These are phyloP conservation scores for Euphrasia arctica DNA, from an alignment of 305 asterid species.

Conservation along the genomic window DNA sequence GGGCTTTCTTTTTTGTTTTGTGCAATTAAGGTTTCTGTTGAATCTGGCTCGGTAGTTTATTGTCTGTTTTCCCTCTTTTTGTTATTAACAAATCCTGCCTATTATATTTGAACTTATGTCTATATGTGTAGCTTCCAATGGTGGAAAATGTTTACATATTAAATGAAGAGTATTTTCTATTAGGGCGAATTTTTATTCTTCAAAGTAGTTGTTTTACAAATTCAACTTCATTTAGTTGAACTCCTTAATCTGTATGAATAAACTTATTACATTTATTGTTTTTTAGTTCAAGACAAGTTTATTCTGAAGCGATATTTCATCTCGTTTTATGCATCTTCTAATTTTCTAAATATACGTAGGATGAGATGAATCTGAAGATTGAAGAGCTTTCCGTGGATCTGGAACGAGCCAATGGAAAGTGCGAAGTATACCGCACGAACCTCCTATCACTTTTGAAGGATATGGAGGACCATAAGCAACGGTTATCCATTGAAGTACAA, in stretches of 20 bases:
- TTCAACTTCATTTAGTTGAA: too few species aligned
- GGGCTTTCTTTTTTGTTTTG: background rate
- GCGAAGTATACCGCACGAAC: constrained; percentile 76
- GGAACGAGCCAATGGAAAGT: constrained; percentile 63
- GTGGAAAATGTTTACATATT: too few species aligned
- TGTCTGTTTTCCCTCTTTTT: too few species aligned
- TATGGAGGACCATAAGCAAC: constrained; percentile 82
- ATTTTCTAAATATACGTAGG: constrained; percentile 37
- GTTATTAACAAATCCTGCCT: background rate
- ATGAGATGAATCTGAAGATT: constrained; percentile 74
- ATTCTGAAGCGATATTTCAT: constrained; percentile 4
- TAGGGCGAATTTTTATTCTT: too few species aligned
- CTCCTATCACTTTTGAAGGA: constrained; percentile 81
- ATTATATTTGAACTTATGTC: background rate
- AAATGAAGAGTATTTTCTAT: too few species aligned
- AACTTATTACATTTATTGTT: too few species aligned
- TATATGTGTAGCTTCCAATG: background rate
- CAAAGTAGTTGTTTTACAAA: background rate
- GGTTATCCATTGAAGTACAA: constrained; percentile 66
- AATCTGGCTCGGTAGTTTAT: too few species aligned
- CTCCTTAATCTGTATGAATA: too few species aligned
- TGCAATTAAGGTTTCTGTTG: too few species aligned
- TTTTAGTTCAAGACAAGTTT: background rate
- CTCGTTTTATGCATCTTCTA: constrained; percentile 1
- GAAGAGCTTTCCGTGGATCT: constrained; percentile 56